Conservation (phyloP, 225 moss, liverwort and hornwort species). For the Takakia lepidozioides region DNA sequence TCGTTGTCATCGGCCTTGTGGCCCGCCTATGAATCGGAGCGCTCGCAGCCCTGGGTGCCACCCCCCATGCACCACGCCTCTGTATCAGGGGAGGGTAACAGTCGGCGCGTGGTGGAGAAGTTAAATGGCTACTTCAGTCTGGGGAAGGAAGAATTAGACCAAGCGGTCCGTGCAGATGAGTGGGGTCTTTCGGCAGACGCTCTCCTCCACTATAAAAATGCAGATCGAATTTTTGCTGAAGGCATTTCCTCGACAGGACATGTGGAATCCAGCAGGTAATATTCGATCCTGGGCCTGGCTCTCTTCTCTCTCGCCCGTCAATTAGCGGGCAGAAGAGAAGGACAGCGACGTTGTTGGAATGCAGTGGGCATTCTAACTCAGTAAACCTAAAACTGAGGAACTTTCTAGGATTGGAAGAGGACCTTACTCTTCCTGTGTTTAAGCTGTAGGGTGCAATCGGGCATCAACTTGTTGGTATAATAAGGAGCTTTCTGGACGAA, state of each 20-base stretch:
- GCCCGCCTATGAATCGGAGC: constrained; percentile 8
- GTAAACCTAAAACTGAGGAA: too few species aligned
- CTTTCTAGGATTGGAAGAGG: too few species aligned
- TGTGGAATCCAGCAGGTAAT: constrained; percentile 74
- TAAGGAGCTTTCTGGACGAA: too few species aligned
- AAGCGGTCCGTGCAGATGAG: constrained; percentile 87
- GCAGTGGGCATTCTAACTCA: too few species aligned
- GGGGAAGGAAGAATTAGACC: constrained; percentile 89
- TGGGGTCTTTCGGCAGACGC: constrained; percentile 79
- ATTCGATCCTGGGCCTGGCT: too few species aligned
- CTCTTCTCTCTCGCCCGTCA: too few species aligned
- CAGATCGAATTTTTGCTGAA: constrained; percentile 66
- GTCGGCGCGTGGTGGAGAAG: constrained; percentile 81
- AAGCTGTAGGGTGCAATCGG: too few species aligned
- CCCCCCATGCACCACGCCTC: constrained; percentile 9
- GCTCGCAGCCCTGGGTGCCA: constrained; percentile 10
- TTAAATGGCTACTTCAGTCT: constrained; percentile 82
- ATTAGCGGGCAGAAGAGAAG: too few species aligned
- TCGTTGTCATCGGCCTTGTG: constrained; percentile 18
- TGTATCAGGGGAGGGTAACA: constrained; percentile 42
- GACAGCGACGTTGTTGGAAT: too few species aligned
- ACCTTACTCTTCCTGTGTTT: too few species aligned
- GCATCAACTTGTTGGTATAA: too few species aligned
- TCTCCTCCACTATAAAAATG: constrained; percentile 71
- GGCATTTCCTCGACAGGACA: constrained; percentile 47